phyloP scores from a whole-genome alignment of 768 basidiomycete species.

The Boletus sensibilis region DNA sequence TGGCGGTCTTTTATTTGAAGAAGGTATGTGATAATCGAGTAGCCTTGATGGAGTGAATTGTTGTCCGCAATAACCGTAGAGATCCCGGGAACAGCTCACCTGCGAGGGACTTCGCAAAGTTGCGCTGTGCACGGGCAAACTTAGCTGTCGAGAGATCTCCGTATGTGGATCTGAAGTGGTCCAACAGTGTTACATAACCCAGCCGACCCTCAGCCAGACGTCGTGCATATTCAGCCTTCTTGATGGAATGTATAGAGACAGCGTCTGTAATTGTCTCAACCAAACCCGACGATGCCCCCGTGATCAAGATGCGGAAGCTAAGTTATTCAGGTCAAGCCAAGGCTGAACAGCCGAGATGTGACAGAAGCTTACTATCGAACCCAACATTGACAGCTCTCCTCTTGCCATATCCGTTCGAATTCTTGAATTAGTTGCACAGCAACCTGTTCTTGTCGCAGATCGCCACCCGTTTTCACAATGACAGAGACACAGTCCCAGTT shows the following conservation, averaged over 20 bases:
- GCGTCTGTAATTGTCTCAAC: slow-evolving; percentile 99
- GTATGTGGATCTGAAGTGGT: slow-evolving; percentile 90
- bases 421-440: slow-evolving; percentile 93
- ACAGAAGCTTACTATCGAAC: slow-evolving; percentile 71
- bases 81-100: slow-evolving; percentile 39
- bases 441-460: slow-evolving; percentile 94
- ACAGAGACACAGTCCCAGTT: slow-evolving; percentile 92
- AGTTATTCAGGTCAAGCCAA: not conserved
- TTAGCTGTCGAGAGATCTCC: slow-evolving; percentile 86
- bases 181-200: slow-evolving; percentile 84
- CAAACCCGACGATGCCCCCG: slow-evolving; percentile 87
- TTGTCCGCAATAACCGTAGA: not conserved
- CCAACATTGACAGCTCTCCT: slow-evolving; percentile 92
- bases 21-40: slow-evolving; percentile 93
- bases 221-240: slow-evolving; percentile 96
- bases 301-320: slow-evolving; percentile 95
- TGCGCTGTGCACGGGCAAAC: slow-evolving; percentile 86
- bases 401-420: slow-evolving; percentile 92
- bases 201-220: slow-evolving; percentile 76
- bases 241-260: slow-evolving; percentile 98
- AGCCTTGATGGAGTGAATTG: slow-evolving; percentile 49
- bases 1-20: slow-evolving; percentile 98
- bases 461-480: slow-evolving; percentile 97
- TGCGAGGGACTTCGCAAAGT: slow-evolving; percentile 91
- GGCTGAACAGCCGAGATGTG: not conserved